A percentile compares a stretch with the other conserved stretches of the same genome.
Evolutionary conservation across 106 monocot genomes (phyloP).

Genomic region (Cymbidium sinense): DNA sequence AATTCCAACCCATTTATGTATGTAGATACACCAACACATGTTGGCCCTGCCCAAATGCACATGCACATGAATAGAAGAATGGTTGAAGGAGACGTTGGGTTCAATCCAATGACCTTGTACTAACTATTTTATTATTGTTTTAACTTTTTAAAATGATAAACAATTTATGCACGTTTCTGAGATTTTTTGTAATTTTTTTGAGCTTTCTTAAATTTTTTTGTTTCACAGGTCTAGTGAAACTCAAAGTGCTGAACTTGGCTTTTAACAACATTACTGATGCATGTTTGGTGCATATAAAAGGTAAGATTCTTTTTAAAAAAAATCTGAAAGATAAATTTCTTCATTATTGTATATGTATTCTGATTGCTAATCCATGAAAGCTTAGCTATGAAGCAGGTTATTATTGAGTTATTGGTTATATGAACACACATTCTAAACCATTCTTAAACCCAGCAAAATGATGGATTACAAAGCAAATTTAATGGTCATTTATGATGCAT

Average conservation of each 20-base stretch:
- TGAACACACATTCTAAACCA: not conserved
- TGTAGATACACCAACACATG: too few species aligned
- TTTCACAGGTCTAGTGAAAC: constrained; percentile 60
- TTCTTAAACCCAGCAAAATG: not conserved
- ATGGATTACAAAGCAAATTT: not conserved
- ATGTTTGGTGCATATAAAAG: constrained; percentile 82
- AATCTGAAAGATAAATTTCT: too few species aligned
- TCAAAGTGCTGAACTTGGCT: constrained; percentile 82
- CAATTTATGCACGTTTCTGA: not conserved
- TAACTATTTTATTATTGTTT: not conserved
- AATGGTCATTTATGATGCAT: not conserved
- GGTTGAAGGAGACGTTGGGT: not conserved
- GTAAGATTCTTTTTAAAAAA: too few species aligned
- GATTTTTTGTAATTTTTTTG: not conserved
- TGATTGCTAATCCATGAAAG: not conserved
- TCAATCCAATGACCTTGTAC: not conserved
- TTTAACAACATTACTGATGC: constrained; percentile 87
- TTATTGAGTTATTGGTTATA: not conserved
- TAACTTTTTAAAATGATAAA: not conserved
- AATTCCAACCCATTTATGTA: too few species aligned
- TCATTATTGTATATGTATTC: not conserved
- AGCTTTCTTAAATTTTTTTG: not conserved
- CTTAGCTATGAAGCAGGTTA: not conserved
- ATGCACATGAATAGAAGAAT: not conserved
- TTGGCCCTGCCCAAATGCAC: not conserved